Percentiles rank a stretch among this genome's conserved stretches.
These are phyloP conservation scores for Mucor irregularis DNA, from an alignment of 371 early-diverging fungal genomes.

Conservation along the genomic window DNA sequence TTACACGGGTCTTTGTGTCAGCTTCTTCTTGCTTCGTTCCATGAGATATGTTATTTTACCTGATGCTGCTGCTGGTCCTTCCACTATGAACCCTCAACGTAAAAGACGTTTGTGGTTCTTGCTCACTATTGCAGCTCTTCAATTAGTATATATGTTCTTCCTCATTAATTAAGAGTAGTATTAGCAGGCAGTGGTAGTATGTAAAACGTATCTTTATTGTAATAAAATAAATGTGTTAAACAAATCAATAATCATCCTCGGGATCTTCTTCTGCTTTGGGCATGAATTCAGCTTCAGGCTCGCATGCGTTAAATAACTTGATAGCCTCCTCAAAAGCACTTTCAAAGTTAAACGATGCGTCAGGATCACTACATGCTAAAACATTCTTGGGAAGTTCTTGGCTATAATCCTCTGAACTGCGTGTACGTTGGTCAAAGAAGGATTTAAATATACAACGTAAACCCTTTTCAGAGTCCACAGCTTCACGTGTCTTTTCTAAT, in stretches of 20 bases:
- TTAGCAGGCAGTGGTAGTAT: too few relatives aligned
- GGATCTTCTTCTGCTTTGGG: conserved; percentile 53
- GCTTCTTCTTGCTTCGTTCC: conserved; percentile 81
- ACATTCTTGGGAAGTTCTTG: conserved; percentile 45
- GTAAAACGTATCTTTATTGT: too few relatives aligned
- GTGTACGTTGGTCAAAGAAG: conserved; percentile 50
- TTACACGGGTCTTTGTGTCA: conserved; percentile 79
- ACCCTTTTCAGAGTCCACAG: background rate
- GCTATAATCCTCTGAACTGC: conserved; percentile 23
- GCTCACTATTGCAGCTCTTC: conserved; percentile 81
- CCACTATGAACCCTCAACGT: conserved; percentile 75
- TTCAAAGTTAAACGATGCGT: conserved; percentile 51
- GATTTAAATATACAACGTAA: conserved; percentile 22
- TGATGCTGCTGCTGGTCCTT: conserved; percentile 72
- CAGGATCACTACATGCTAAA: conserved; percentile 44
- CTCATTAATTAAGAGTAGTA: conserved; percentile 61
- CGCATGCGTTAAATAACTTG: conserved; percentile 48
- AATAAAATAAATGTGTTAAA: background rate
- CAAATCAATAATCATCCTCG: conserved; percentile 32
- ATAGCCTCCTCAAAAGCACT: conserved; percentile 50
- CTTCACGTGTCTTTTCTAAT: conserved; percentile 13
- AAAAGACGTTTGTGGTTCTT: conserved; percentile 87
- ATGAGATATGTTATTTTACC: conserved; percentile 90
- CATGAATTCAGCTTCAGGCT: conserved; percentile 54
- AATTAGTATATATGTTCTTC: conserved; percentile 81